Conservation (phyloP, 2,329 filamentous ascomycete genomes). For the Diaporthe longicolla region DNA sequence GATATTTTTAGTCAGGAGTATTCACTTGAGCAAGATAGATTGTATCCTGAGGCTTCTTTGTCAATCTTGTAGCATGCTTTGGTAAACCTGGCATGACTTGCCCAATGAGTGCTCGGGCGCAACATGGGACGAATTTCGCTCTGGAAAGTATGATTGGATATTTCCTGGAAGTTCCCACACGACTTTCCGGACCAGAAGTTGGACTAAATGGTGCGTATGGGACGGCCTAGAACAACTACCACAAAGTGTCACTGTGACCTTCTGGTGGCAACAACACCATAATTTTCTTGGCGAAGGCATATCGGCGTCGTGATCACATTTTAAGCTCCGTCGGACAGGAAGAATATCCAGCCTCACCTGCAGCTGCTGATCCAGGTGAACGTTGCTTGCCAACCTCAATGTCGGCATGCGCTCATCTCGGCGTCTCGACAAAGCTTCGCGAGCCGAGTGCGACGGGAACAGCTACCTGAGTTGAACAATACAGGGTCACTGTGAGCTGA, state of each 20-base stretch:
- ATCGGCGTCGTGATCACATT: background rate
- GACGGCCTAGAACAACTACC: background rate
- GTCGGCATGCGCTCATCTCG: background rate
- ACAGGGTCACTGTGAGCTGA: too few species aligned
- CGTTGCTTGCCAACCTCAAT: background rate
- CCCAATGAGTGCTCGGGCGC: background rate
- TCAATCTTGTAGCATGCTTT: background rate
- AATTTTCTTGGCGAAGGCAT: constrained; percentile 1
- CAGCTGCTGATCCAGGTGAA: background rate
- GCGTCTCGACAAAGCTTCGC: background rate
- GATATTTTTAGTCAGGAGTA: background rate
- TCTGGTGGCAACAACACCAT: background rate
- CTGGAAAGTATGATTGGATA: background rate
- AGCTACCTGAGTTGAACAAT: background rate
- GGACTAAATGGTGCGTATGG: background rate
- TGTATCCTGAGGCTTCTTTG: background rate
- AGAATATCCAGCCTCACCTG: background rate
- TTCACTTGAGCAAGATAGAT: background rate
- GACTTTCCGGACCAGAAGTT: background rate
- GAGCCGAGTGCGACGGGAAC: background rate
- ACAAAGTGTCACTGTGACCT: background rate
- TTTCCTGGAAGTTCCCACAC: background rate
- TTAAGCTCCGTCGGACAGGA: background rate
- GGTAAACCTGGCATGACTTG: too few species aligned
- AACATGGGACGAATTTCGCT: background rate